Evolutionary conservation across 1,139 yeast species (phyloP).

Genomic region (Geotrichum klebahnii): DNA sequence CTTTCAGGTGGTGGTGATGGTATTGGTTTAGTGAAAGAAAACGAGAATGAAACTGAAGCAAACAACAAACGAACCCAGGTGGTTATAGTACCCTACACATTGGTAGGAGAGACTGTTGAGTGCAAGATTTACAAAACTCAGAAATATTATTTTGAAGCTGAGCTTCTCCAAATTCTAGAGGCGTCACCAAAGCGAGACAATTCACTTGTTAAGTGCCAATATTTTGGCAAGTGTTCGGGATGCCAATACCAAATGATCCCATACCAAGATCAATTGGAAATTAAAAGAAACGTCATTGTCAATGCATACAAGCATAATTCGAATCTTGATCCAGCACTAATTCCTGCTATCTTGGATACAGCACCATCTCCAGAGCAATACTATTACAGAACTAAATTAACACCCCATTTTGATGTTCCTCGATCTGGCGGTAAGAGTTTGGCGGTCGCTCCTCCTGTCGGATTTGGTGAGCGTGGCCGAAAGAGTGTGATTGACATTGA

Average conservation of each 20-base stretch:
- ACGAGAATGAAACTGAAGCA: slow-evolving; percentile 19
- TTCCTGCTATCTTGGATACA: slow-evolving; percentile 64
- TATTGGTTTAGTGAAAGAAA: slow-evolving; percentile 34
- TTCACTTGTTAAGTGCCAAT: slow-evolving; percentile 56
- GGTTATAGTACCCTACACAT: slow-evolving; percentile 76
- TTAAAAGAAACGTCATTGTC: slow-evolving; percentile 68
- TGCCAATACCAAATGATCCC: slow-evolving; percentile 85
- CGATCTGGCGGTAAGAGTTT: slow-evolving; percentile 42
- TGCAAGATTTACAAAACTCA: slow-evolving; percentile 75
- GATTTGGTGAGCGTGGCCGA: slow-evolving; percentile 81
- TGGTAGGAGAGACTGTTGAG: slow-evolving; percentile 76
- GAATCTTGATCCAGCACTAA: slow-evolving; percentile 40
- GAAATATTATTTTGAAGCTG: slow-evolving; percentile 71
- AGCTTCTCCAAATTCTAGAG: slow-evolving; percentile 52
- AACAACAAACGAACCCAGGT: slow-evolving; percentile 31
- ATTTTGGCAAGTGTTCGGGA: slow-evolving; percentile 82
- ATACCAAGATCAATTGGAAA: slow-evolving; percentile 64
- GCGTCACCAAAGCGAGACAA: slow-evolving; percentile 54
- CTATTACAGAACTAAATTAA: slow-evolving; percentile 81
- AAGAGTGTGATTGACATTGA: slow-evolving; percentile 83
- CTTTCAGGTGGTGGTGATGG: slow-evolving; percentile 69
- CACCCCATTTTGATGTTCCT: slow-evolving; percentile 94
- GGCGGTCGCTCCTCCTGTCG: slow-evolving; percentile 62
- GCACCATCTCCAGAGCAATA: slow-evolving; percentile 75
- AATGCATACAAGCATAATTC: slow-evolving; percentile 84